Evolutionary conservation across 352 stramenopile species (phyloP).

Genomic region (Pythium brachiatum): DNA sequence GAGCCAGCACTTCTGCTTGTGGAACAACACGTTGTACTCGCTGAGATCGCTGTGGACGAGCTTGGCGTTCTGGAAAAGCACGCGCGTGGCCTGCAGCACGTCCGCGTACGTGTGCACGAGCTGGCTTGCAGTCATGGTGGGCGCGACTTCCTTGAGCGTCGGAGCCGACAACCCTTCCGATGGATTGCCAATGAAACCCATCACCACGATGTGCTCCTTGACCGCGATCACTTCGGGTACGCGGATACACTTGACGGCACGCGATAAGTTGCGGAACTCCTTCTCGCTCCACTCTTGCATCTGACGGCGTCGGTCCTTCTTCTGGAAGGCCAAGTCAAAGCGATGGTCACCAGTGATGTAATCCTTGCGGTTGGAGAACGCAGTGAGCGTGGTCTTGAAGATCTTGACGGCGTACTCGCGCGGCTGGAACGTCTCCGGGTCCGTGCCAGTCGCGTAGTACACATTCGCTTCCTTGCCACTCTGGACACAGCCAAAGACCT

Average conservation of each 20-base stretch:
- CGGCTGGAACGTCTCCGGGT: conserved; percentile 35
- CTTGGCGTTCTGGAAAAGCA: conserved; percentile 50
- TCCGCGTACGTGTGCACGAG: conserved; percentile 55
- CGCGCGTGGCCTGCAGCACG: conserved; percentile 41
- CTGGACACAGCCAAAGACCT: conserved; percentile 75
- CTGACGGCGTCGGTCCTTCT: conserved; percentile 62
- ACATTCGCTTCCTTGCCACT: conserved; percentile 84
- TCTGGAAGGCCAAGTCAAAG: conserved; percentile 73
- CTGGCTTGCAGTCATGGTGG: conserved; percentile 46
- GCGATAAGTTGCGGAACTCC: conserved; percentile 63
- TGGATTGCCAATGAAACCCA: conserved; percentile 56
- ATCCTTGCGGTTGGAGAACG: conserved; percentile 78
- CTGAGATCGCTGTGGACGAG: conserved; percentile 70
- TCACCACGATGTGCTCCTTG: conserved; percentile 71
- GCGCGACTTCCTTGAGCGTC: conserved; percentile 65
- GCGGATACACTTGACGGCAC: conserved; percentile 48
- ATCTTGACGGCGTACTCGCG: conserved; percentile 66
- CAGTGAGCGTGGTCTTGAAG: conserved; percentile 82
- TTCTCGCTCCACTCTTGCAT: conserved; percentile 79
- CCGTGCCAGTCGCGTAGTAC: conserved; percentile 64
- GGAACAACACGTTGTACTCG: conserved; percentile 90
- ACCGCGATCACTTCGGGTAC: conserved; percentile 42
- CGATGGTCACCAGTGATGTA: conserved; percentile 83
- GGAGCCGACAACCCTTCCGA: conserved; percentile 52
- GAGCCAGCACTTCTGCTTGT: conserved; percentile 69